Percentiles rank a stretch among this genome's conserved stretches.
These are phyloP conservation scores for Corylus americana DNA, from an alignment of 306 rosid species.

Conservation along the genomic window DNA sequence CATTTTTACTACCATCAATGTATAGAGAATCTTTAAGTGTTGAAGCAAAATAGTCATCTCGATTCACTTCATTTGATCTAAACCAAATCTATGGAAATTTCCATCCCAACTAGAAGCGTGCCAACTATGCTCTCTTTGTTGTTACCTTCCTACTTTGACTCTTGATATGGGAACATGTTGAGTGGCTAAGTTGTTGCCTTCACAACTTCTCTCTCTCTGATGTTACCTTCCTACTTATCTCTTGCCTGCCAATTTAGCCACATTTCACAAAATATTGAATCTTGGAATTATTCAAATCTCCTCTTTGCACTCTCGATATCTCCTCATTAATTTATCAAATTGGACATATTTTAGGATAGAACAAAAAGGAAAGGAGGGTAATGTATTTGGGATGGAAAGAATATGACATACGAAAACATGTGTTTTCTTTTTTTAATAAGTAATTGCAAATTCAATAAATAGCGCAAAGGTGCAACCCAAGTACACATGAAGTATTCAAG, in stretches of 20 bases:
- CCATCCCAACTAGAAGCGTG: neutral
- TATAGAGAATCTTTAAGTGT: neutral
- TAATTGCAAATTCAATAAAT: too few relatives aligned
- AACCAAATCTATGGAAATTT: neutral
- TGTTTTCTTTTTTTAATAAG: neutral
- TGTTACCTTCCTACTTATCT: too few relatives aligned
- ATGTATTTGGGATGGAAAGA: neutral
- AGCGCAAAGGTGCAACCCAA: too few relatives aligned
- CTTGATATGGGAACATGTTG: neutral
- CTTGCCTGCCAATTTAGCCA: too few relatives aligned
- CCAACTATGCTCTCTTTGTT: neutral
- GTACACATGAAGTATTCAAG: too few relatives aligned
- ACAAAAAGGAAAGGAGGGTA: neutral
- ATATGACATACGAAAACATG: neutral
- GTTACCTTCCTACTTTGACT: neutral
- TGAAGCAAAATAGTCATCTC: neutral
- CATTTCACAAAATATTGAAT: too few relatives aligned
- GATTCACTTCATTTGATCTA: neutral
- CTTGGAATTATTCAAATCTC: too few relatives aligned
- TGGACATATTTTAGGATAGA: neutral
- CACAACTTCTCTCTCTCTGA: too few relatives aligned
- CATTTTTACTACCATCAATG: too few relatives aligned
- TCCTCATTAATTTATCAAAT: neutral
- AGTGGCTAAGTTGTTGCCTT: too few relatives aligned
- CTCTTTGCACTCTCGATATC: too few relatives aligned